Percentiles rank a stretch among this genome's conserved stretches.
Conservation (phyloP, 768 basidiomycete genomes). For the Tricholoma terreum region DNA sequence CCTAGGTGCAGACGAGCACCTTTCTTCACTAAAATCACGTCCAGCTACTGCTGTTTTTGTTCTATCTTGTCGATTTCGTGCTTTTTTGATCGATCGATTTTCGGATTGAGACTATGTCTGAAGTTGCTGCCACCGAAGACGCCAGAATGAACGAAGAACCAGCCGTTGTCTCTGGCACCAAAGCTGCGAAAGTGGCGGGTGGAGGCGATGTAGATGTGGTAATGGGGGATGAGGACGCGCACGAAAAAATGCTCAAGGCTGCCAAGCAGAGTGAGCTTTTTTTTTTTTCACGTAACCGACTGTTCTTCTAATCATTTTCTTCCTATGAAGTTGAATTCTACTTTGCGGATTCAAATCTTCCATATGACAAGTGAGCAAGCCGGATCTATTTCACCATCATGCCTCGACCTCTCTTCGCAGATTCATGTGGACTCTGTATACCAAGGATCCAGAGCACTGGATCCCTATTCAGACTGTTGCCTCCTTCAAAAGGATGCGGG, state of each 20-base stretch:
- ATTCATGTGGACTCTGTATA: conserved; percentile 94
- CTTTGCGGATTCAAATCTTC: conserved; percentile 95
- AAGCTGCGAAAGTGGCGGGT: conserved; percentile 10
- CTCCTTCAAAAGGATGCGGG: conserved; percentile 95
- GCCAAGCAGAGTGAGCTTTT: conserved; percentile 50
- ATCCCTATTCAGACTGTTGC: conserved; percentile 81
- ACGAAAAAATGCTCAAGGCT: conserved; percentile 45
- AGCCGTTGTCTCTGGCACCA: conserved; percentile 4
- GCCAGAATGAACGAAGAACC: conserved; percentile 19
- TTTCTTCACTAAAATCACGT: too few relatives aligned
- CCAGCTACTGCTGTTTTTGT: too few relatives aligned
- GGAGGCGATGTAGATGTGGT: conserved; percentile 15
- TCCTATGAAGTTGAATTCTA: conserved; percentile 81
- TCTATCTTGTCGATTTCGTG: background rate
- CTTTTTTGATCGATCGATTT: background rate
- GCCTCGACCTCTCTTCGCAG: conserved; percentile 32
- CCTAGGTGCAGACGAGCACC: too few relatives aligned
- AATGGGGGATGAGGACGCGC: conserved; percentile 31
- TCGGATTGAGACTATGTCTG: conserved; percentile 23
- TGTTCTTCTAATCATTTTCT: background rate
- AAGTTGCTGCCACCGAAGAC: conserved; percentile 16
- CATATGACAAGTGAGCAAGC: conserved; percentile 72
- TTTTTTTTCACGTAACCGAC: background rate
- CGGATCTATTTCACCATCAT: background rate
- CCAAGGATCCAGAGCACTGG: conserved; percentile 83